Conservation (phyloP, 805 yeast genomes). For the Kazachstania viticola region DNA sequence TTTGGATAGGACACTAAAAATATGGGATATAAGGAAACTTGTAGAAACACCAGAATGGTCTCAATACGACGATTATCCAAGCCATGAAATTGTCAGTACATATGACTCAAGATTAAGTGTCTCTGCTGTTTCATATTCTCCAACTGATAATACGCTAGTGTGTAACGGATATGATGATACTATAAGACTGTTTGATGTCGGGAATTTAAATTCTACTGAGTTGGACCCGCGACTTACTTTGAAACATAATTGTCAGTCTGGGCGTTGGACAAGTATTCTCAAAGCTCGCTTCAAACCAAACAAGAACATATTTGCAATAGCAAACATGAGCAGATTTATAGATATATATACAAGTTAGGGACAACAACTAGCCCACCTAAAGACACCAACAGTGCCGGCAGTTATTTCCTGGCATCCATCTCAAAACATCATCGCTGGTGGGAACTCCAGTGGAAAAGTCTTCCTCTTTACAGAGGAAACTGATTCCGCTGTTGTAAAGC, state of each 20-base stretch:
- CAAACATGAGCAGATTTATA: slow-evolving; percentile 80
- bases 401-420: slow-evolving; percentile 75
- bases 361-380: slow-evolving; percentile 62
- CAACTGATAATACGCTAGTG: slow-evolving; percentile 53
- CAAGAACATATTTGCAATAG: slow-evolving; percentile 77
- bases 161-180: slow-evolving; percentile 92
- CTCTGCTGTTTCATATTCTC: slow-evolving; percentile 71
- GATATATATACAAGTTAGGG: slow-evolving; percentile 78
- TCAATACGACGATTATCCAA: slow-evolving; percentile 35
- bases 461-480: slow-evolving; percentile 35
- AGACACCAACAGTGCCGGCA: slow-evolving; percentile 88
- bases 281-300: slow-evolving; percentile 77
- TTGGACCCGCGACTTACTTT: slow-evolving; percentile 53
- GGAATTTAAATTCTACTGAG: slow-evolving; percentile 21
- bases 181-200: slow-evolving; percentile 56
- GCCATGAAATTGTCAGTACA: slow-evolving; percentile 35
- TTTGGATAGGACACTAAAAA: slow-evolving; percentile 67
- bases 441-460: slow-evolving; percentile 86
- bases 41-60: slow-evolving; percentile 42
- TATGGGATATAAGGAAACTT: slow-evolving; percentile 74
- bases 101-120: slow-evolving; percentile 71
- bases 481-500: not conserved
- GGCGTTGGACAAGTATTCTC: slow-evolving; percentile 90
- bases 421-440: slow-evolving; percentile 85
- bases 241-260: slow-evolving; percentile 90